Evolutionary conservation across 768 basidiomycete species (phyloP).

Genomic region (Imleria badia): DNA sequence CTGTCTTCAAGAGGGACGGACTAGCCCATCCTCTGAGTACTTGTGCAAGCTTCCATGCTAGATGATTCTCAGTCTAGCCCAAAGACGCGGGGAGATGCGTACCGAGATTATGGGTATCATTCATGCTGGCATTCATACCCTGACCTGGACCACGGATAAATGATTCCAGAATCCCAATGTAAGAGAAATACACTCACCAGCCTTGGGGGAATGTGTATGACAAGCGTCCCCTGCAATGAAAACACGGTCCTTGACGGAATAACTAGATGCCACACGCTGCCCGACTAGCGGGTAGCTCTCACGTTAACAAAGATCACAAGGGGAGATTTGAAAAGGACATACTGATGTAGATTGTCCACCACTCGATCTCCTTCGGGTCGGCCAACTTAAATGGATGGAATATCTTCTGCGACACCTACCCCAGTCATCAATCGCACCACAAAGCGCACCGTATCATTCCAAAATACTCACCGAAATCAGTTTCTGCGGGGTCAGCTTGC

Average conservation of each 20-base stretch:
- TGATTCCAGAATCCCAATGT: neutral
- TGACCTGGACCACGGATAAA: constrained; percentile 45
- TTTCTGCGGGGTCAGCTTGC: constrained; percentile 45
- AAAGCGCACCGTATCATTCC: no score
- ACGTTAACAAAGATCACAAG: neutral
- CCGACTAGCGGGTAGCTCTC: constrained; percentile 46
- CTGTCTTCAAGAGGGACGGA: constrained; percentile 39
- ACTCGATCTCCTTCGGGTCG: constrained; percentile 51
- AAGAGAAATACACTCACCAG: constrained; percentile 37
- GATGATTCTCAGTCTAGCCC: constrained; percentile 46
- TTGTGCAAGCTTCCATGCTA: constrained; percentile 49
- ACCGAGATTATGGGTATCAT: constrained; percentile 72
- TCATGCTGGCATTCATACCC: constrained; percentile 79
- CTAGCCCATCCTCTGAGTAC: constrained; percentile 44
- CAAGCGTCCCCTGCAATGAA: constrained; percentile 81
- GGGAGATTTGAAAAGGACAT: constrained; percentile 17
- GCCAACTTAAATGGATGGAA: constrained; percentile 55
- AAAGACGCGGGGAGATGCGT: neutral
- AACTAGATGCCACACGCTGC: constrained; percentile 69
- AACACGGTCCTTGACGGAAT: constrained; percentile 58
- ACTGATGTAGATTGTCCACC: constrained; percentile 78
- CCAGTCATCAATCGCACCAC: neutral
- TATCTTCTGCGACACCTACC: constrained; percentile 53
- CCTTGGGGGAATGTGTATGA: constrained; percentile 68
- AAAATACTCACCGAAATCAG: constrained; percentile 49